A percentile compares a stretch with the other conserved stretches of the same genome.
Evolutionary conservation across 2,329 filamentous ascomycete genomes (phyloP).

Genomic region (Cryphonectria carpinicola): DNA sequence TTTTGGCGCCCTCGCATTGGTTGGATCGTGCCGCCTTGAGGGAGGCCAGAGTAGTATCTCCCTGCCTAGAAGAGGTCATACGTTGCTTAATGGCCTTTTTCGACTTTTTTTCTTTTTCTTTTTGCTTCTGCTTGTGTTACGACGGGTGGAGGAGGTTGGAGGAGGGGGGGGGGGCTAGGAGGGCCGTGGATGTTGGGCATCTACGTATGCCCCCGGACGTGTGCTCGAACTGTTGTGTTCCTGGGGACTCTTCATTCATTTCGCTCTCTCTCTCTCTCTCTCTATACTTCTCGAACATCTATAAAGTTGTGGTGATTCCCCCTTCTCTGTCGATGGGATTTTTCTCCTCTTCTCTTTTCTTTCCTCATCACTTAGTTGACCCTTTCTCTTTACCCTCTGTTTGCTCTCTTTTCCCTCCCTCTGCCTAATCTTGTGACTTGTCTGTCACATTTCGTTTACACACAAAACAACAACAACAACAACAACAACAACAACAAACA

Average conservation of each 20-base stretch:
- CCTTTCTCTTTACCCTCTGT: neutral
- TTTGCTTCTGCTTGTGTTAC: neutral
- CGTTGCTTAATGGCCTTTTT: conserved; percentile 4
- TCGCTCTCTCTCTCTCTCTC: neutral
- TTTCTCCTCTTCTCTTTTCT: neutral
- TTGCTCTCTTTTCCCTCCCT: neutral
- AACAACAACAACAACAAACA: neutral
- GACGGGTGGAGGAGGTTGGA: neutral
- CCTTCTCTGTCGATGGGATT: neutral
- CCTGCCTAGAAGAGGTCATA: conserved; percentile 7
- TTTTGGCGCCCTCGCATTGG: conserved; percentile 14
- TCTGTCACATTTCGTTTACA: neutral
- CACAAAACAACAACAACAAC: neutral
- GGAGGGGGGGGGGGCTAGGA: neutral
- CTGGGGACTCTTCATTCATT: neutral
- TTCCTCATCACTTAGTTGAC: conserved; percentile 5
- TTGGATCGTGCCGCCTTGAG: neutral
- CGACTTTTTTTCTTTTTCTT: neutral
- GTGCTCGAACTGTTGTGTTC: neutral
- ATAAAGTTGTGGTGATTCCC: conserved; percentile 14
- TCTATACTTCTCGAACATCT: neutral
- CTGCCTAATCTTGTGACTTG: neutral
- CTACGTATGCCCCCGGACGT: neutral
- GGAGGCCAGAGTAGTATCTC: conserved; percentile 4
- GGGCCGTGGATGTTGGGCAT: neutral